Evolutionary conservation across 441 rosid genomes (phyloP), one percentile per base, ranked within the genome.

Genomic region (Bruguiera hainesii): DNA sequence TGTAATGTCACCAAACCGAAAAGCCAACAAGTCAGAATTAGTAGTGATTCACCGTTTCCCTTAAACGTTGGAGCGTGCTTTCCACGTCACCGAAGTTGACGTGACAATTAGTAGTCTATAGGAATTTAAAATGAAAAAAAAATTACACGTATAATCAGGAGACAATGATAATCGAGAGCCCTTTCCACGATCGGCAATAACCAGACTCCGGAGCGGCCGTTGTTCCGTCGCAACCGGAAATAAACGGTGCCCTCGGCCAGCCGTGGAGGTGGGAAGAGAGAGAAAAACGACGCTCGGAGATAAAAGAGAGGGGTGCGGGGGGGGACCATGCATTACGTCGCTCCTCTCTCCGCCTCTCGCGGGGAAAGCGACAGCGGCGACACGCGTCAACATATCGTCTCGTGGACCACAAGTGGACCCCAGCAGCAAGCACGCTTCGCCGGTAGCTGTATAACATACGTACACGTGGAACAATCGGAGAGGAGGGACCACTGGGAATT

Each of bases 321-420:
- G 80, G 85, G 87, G 81, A 82, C 85, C 82, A 76, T 68, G 35
- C 67, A 81, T 72, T 65, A 80, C 82, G 84, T 77, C 69, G 79
- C 31, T 61, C 30, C 63, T 52, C 42, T 49, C 75, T 77, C 72
- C 84, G 86, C 66, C 81, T 76, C 83, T 76, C 76, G 81, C 85
- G 79, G 85, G 85, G 83, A 73, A 71, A 66, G 61, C 70, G 76
- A 80, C 75, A 60, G 1, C 9, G 0, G 20, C 7, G 78, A 87
- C 90, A 87, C 93, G 86, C 74, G 94, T 78, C 86, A 7, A 26
- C 0, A 23, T 16, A 5, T 33, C 5, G 68, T 21, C 0, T 25
- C 48, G 11, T 75, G 96, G 88, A 86, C 92, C 96, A 83, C 87
- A 51, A 0, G 67, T 55, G 86, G 97, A 81, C 89, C 90, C 85